Evolutionary conservation across 2,329 filamentous ascomycete genomes (phyloP), one percentile per base, ranked within the genome.

Genomic region (Blastomyces parvus): DNA sequence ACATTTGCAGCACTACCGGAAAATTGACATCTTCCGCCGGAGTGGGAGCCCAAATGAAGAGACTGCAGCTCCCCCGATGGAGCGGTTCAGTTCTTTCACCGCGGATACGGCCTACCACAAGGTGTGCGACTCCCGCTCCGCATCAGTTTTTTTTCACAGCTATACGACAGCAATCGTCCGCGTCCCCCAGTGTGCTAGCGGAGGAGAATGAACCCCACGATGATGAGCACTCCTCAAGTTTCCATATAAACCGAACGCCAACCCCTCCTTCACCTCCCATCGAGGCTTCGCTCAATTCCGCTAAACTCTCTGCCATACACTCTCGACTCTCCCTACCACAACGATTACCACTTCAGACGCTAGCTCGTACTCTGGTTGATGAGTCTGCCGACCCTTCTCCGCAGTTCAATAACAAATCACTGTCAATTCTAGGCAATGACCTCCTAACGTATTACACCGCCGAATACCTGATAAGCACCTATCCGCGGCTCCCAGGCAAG

Each of bases 261-360:
- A 70, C 73, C 67, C 81, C 88, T 67, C 88, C 90, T 61, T 93
- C 90, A 71, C 90, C 91, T 68, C 84, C 84, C 62, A 85, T 86
- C 68, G 79, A 83, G 70, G 82, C 82, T 68, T 88, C 91, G 53
- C 78, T 82, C 65, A 76, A 81, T 68, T 97, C 93, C 57, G 87
- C 91, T 66, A 97, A 97, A 80, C 88, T 99, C 70, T 87, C 91
- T 67, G 92, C 94, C 67, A 85, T 99, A 56, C 92, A 97, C 76
- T 90, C 92, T 70, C 89, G 94, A 76, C 84, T 99, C 66, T 86
- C 86, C 50, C 86, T 99, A 63, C 88, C 92, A 30, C 83, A 84
- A 66, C 89, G 88, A 77, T 83, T 97, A 66, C 93, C 94, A 44
- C 78, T 96, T 65, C 84, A 94, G 79, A 93, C 90, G 5, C 85